Evolutionary conservation across 495 filamentous ascomycete species (phyloP), one percentile per base, ranked within the genome.

Genomic region (Daldinia grandis): DNA sequence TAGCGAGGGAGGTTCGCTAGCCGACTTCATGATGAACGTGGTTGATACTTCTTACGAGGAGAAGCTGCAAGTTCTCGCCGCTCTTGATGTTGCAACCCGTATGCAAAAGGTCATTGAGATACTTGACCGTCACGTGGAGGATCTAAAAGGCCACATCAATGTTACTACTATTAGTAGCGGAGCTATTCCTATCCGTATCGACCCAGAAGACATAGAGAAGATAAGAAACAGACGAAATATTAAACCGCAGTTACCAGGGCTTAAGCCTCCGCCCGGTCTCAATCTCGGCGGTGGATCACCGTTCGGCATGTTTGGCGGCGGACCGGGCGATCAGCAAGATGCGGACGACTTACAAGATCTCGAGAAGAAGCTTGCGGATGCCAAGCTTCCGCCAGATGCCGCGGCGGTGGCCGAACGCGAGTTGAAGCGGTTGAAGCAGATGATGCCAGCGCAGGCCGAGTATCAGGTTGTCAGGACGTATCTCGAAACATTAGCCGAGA

Each of bases 401-500:
- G 84, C 88, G 33, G 97, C 94, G 81, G 90, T 97, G 40, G 94
- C 93, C 14, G 91, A 96, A 58, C 88, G 94, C 64, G 96, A 98
- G 76, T 76, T 99, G 42, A 93, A 91, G 76, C 85, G 95, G 40
- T 82, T 99, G 62, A 93, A 91, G 70, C 96, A 95, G 81, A 99
- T 98, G 89, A 94, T 92, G 71, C 94, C 96, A 1, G 90, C 89
- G 19, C 95, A 98, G 72, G 94, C 95, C 17, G 96, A 99, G 75
- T 97, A 98, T 76, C 92, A 95, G 59, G 94, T 98, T 14, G 92
- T 89, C 68, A 85, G 95, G 66, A 95, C 92, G n/a, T 99, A 98
- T 78, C 83, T 99, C 28, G 96, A 99, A 78, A 98, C 93, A 27
- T 82, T 99, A 58, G 85, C 93, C 5, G 96, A 99, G 73, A 93